Base-by-base conservation (phyloP, 1,284 basidiomycete species). In the Cryptococcus sp. region DNA sequence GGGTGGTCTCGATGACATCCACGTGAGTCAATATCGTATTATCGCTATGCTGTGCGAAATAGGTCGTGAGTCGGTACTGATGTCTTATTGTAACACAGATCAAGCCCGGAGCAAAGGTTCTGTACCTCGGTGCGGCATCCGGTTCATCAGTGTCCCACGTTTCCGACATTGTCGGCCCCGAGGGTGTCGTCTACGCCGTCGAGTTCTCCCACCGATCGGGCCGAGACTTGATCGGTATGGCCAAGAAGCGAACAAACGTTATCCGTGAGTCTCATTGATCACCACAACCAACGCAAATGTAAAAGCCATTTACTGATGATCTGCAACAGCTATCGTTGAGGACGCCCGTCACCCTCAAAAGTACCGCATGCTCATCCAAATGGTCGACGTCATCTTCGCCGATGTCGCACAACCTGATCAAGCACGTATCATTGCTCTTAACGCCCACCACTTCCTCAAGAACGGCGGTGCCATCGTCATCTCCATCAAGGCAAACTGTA, bases 351-450 rank as follows among this genome's bases (percentile, higher is more conserved):
- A 91, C 76, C 93, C 93, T 17, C 90, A 92, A 82, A 91, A 88
- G 82, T 96, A 96, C 83, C 87, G 93, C 70, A 96, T 96, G 89
- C 87, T 96, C 43, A 81, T 97, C 57, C 89, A 91, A 57, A 85
- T 91, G 62, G 93, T 96, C 62, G 93, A 97, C 69, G 93, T 93
- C 68, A 91, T 97, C 77, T 99, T 99, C 72, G 93, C 96, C 60
- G 96, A 99, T 79, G 89, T 99, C 58, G 95, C 95, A 3, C 95
- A 99, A 78, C 95, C 95, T 50, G 94, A 99, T 80, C 95, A 99
- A 82, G 94, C 94, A 2, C 90, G 91, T 82, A 95, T 96, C 72
- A 91, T 98, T 61, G 85, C 86, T 46, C 85, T 89, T 77, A 99
- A 99, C 81, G 91, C 95, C 1, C 89, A 97, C 71, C 88, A 89